Evolutionary conservation across 2,329 filamentous ascomycete genomes (phyloP), one percentile per base, ranked within the genome.

Genomic region (Eutypa lata): DNA sequence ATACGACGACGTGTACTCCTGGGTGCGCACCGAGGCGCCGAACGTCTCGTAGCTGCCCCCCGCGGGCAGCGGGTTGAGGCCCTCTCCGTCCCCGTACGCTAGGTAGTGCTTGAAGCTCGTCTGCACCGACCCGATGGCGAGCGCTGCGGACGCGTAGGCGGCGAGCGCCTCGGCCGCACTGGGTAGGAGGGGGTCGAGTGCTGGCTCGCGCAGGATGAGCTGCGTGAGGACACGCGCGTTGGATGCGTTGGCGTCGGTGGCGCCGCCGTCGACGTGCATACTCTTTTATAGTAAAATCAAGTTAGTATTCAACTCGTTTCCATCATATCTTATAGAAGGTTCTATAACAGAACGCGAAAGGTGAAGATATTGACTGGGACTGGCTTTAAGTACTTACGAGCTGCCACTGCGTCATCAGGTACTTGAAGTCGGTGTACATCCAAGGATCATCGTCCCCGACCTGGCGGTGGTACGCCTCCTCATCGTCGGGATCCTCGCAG

Each of bases 91-190:
- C 0, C 67, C 64, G 57, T 81, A 78, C 11, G 71, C 70, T 77
- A 81, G 88, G 50, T 69, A 77, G 37, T 83, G 80, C 0, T 77
- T 73, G 61, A 87, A 90, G 0, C 87, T 84, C 0, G 86, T 72
- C 52, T 82, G 76, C 8, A 81, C 69, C 2, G 83, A 71, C 8
- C 81, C 77, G 43, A 85, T 74, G 8, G 91, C 76, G 0, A 91
- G 68, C 0, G 87, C 90, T 35, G 81, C 85, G 3, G 83, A 82
- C 0, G 82, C 80, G 61, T 91, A 77, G 0, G 90, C 87, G 0
- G 89, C 87, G 0, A 94, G 66, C 0, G 86, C 86, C 68, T 94
- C 90, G 0, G 83, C 85, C n/a, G 89, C 76, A 2, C 85, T 89
- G 0, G 90, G 90, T 0, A 86, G 67, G 0, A 69, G 63, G 0